phyloP scores from a whole-genome alignment of 2,329 filamentous ascomycete species.

The Colletotrichum plurivorum region DNA sequence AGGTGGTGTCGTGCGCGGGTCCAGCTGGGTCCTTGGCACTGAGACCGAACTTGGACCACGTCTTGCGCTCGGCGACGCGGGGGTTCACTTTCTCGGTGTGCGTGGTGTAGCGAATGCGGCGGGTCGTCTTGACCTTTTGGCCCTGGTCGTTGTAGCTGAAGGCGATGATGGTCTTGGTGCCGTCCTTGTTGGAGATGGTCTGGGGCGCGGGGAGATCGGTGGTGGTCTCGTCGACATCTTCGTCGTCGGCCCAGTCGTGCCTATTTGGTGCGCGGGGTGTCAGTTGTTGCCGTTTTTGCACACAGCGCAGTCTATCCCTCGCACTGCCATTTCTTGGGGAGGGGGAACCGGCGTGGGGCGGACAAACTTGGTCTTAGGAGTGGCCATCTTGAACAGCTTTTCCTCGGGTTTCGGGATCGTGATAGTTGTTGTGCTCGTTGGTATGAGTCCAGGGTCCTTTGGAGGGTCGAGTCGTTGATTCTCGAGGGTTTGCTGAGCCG shows the following conservation, averaged over 20 bases:
- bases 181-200: conserved; percentile 97
- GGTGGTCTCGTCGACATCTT: conserved; percentile 83
- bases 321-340: conserved; percentile 7
- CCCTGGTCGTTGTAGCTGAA: conserved; percentile 92
- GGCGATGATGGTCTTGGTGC: conserved; percentile 94
- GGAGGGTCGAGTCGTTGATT: conserved; percentile 12
- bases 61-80: conserved; percentile 93
- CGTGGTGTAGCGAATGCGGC: conserved; percentile 92
- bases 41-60: conserved; percentile 92
- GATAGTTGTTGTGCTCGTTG: conserved; percentile 8
- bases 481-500: conserved; percentile 29
- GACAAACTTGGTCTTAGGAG: conserved; percentile 39
- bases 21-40: conserved; percentile 88
- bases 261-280: conserved; percentile 45
- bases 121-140: conserved; percentile 97
- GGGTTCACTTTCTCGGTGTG: conserved; percentile 97
- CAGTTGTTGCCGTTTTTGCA: background rate
- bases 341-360: background rate
- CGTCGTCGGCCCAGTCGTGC: conserved; percentile 95
- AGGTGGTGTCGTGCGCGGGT: conserved; percentile 90
- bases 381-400: conserved; percentile 30
- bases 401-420: background rate
- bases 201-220: conserved; percentile 84
- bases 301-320: background rate
- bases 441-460: background rate